Conservation (phyloP, 169 alveolate genomes). For the Plasmodium relictum region DNA sequence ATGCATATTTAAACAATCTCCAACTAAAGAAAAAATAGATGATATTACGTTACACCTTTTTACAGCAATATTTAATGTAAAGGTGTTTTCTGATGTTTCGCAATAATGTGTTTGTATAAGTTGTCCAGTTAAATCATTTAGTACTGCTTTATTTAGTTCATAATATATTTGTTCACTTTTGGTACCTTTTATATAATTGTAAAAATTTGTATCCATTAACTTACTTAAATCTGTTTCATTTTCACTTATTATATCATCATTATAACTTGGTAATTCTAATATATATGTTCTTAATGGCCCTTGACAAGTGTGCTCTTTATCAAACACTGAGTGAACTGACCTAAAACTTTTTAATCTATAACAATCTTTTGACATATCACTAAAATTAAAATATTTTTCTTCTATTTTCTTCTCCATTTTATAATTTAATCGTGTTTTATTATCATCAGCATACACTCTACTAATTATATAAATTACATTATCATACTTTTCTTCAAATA, state of each 20-base stretch:
- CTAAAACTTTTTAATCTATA: conserved; percentile 90
- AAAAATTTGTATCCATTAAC: conserved; percentile 84
- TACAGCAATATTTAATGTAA: conserved; percentile 86
- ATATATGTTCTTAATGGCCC: conserved; percentile 88
- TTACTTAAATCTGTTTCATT: conserved; percentile 81
- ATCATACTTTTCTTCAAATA: conserved; percentile 83
- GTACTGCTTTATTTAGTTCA: conserved; percentile 82
- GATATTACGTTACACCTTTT: conserved; percentile 83
- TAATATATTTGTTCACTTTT: conserved; percentile 84
- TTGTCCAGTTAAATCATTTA: conserved; percentile 80
- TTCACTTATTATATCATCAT: conserved; percentile 79
- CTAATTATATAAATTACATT: conserved; percentile 84
- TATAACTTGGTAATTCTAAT: conserved; percentile 83
- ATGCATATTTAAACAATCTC: conserved; percentile 87
- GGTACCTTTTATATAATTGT: conserved; percentile 83
- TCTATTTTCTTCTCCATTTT: conserved; percentile 86
- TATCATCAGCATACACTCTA: conserved; percentile 83
- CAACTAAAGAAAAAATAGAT: conserved; percentile 86
- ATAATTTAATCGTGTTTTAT: conserved; percentile 85
- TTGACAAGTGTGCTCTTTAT: conserved; percentile 81
- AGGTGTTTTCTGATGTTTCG: conserved; percentile 76
- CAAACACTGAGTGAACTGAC: conserved; percentile 86
- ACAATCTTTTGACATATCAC: conserved; percentile 80
- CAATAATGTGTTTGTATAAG: conserved; percentile 81
- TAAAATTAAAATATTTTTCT: conserved; percentile 80